Evolutionary conservation across 2,329 filamentous ascomycete genomes (phyloP).

Genomic region (Apiospora pterosperma): DNA sequence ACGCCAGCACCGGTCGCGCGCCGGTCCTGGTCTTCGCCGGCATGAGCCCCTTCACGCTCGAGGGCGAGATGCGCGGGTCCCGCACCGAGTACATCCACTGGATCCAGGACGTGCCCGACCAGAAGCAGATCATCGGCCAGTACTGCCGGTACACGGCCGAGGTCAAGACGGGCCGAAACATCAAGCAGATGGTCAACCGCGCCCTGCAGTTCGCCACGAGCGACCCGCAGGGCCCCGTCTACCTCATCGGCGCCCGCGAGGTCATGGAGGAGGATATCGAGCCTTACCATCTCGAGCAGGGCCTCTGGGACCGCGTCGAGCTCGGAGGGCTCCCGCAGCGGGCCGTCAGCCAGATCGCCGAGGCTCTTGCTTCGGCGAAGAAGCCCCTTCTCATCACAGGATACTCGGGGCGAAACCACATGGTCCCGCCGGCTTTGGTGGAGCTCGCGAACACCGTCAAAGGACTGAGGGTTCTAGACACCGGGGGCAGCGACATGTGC

Average conservation of each 20-base stretch:
- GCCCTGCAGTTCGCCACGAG: conserved; percentile 78
- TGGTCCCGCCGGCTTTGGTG: conserved; percentile 58
- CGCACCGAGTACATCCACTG: conserved; percentile 83
- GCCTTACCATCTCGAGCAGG: conserved; percentile 66
- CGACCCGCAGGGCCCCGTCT: conserved; percentile 76
- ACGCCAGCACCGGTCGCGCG: conserved; percentile 69
- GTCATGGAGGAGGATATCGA: conserved; percentile 82
- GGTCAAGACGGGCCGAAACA: conserved; percentile 78
- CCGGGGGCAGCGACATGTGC: conserved; percentile 76
- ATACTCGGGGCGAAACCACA: conserved; percentile 67
- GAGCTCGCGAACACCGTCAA: conserved; percentile 65
- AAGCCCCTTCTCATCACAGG: conserved; percentile 69
- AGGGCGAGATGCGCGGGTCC: conserved; percentile 74
- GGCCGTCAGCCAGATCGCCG: conserved; percentile 57
- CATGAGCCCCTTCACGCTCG: conserved; percentile 70
- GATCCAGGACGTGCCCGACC: conserved; percentile 81
- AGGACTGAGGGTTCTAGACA: conserved; percentile 69
- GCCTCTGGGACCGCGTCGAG: conserved; percentile 67
- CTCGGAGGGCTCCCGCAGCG: conserved; percentile 54
- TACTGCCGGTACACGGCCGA: conserved; percentile 84
- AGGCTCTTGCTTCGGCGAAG: conserved; percentile 60
- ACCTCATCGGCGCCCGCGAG: conserved; percentile 74
- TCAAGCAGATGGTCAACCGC: conserved; percentile 86
- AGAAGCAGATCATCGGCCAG: conserved; percentile 75
- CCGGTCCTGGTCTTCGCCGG: conserved; percentile 78